Conservation (phyloP, 169 alveolate species). For the Plasmodium knowlesi region DNA sequence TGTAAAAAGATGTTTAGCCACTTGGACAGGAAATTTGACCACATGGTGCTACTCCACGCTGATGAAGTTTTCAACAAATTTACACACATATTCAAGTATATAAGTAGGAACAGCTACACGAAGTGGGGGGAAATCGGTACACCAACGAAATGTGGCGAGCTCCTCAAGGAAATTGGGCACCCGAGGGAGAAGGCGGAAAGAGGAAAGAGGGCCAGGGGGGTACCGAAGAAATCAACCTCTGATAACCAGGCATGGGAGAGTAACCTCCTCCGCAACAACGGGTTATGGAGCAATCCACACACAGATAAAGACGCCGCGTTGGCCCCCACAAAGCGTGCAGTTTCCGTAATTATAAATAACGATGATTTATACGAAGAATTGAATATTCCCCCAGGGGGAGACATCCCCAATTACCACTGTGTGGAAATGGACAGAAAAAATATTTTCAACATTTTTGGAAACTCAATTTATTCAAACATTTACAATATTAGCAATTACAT, state of each 20-base stretch:
- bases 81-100: constrained; percentile 64
- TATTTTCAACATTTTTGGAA: constrained; percentile 65
- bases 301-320: not conserved
- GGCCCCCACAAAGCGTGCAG: not conserved
- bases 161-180: not conserved
- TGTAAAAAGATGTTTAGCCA: constrained; percentile 21
- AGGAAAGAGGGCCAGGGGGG: not conserved
- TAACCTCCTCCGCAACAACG: not conserved
- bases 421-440: not conserved
- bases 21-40: constrained; percentile 36
- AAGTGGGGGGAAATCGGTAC: not conserved
- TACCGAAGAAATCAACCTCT: not conserved
- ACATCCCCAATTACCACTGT: not conserved
- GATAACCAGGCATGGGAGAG: not conserved
- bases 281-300: not conserved
- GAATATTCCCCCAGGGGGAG: not conserved
- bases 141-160: not conserved
- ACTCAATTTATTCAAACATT: constrained; percentile 53
- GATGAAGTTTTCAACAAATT: constrained; percentile 56
- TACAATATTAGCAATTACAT: constrained; percentile 39
- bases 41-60: constrained; percentile 32
- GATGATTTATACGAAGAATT: constrained; percentile 29
- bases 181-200: not conserved
- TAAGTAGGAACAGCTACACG: constrained; percentile 27
- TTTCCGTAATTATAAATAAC: not conserved